Percentiles rank a stretch among this genome's conserved stretches.
Conservation (phyloP, 2,329 filamentous ascomycete genomes). For the Monilinia fructigena region DNA sequence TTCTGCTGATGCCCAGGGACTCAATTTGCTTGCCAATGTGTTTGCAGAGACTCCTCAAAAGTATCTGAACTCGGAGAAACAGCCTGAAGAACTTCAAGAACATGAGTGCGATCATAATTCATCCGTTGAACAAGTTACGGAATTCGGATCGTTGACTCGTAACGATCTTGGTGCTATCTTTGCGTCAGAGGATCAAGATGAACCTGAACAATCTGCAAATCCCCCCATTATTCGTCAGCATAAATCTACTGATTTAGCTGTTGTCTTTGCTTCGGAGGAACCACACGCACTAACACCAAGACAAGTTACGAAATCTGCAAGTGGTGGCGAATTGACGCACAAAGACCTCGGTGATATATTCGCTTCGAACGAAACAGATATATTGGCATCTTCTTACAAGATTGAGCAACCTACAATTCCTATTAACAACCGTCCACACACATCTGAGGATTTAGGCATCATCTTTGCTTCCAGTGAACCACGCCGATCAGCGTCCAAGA, state of each 20-base stretch:
- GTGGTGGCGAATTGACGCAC: not conserved
- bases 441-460: not conserved
- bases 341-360: conserved; percentile 5
- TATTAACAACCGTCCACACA: not conserved
- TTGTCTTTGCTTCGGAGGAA: conserved; percentile 2
- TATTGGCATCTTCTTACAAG: not conserved
- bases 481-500: not conserved
- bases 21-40: not conserved
- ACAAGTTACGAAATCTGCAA: conserved; percentile 5
- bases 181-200: not conserved
- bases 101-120: not conserved
- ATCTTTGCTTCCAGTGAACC: not conserved
- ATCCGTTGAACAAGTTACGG: not conserved
- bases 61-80: not conserved
- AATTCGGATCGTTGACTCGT: not conserved
- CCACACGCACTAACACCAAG: not conserved
- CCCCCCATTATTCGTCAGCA: not conserved
- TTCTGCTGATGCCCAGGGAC: conserved; percentile 1
- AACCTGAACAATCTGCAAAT: not conserved
- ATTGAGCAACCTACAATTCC: not conserved
- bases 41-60: conserved; percentile 1
- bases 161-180: not conserved
- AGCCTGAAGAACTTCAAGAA: not conserved
- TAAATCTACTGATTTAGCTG: conserved; percentile 4
- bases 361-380: not conserved